Conservation (phyloP, 345 rosid genomes). For the Populus alba region DNA sequence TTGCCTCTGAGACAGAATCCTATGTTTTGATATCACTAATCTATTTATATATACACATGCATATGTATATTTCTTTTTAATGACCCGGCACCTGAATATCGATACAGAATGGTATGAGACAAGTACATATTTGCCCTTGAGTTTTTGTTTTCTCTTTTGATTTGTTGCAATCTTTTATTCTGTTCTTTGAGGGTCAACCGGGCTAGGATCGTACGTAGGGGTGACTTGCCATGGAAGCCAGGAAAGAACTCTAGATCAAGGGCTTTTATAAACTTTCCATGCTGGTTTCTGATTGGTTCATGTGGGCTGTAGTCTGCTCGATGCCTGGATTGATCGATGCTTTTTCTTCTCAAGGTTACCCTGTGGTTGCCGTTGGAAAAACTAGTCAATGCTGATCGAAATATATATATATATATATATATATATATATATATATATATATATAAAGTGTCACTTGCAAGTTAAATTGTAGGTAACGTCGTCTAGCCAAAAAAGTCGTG, state of each 20-base stretch:
- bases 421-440: too few relatives aligned
- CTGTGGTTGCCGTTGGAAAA: neutral
- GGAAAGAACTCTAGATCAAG: neutral
- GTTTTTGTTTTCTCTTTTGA: neutral
- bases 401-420: too few relatives aligned
- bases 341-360: conserved; percentile 4
- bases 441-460: neutral
- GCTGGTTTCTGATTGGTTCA: conserved; percentile 23
- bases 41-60: neutral
- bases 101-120: neutral
- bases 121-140: conserved; percentile 1
- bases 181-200: conserved; percentile 15
- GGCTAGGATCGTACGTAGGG: neutral
- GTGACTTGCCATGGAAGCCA: conserved; percentile 30
- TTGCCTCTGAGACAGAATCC: conserved; percentile 49
- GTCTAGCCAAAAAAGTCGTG: neutral
- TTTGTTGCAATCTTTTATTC: neutral
- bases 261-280: neutral
- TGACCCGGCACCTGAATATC: neutral
- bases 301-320: conserved; percentile 8
- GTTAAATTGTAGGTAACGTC: neutral
- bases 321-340: neutral
- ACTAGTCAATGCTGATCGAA: neutral
- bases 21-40: conserved; percentile 18
- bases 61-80: neutral